Evolutionary conservation across 2,329 filamentous ascomycete genomes (phyloP).

Genomic region (Pseudogymnoascus pannorum): DNA sequence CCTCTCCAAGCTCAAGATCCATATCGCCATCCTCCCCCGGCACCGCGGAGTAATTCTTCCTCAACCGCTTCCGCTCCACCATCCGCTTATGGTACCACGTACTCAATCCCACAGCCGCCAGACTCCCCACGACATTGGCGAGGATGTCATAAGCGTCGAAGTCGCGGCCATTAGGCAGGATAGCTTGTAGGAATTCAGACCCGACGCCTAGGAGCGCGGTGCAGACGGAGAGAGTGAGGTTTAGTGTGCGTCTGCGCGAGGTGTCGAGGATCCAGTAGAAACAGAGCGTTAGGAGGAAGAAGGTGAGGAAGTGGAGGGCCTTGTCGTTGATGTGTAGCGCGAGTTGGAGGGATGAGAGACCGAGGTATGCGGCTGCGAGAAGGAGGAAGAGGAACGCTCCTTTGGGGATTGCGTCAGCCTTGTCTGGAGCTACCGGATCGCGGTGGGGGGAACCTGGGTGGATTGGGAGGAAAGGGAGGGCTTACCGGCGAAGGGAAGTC

Average conservation of each 20-base stretch:
- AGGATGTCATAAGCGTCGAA: conserved; percentile 80
- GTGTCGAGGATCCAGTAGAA: conserved; percentile 99
- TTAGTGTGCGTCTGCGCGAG: conserved; percentile 72
- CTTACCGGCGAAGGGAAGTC: conserved; percentile 81
- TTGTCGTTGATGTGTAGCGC: conserved; percentile 72
- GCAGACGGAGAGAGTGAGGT: conserved; percentile 76
- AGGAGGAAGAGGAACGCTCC: conserved; percentile 64
- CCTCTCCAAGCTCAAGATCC: conserved; percentile 72
- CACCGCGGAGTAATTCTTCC: conserved; percentile 64
- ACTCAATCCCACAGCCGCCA: conserved; percentile 64
- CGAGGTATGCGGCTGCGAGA: conserved; percentile 69
- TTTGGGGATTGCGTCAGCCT: conserved; percentile 30
- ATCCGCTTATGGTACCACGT: conserved; percentile 94
- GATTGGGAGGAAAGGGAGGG: conserved; percentile 18
- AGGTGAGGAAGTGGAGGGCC: conserved; percentile 75
- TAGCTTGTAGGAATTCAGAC: conserved; percentile 67
- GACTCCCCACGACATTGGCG: conserved; percentile 77
- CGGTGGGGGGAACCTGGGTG: conserved; percentile 13
- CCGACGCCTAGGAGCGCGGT: conserved; percentile 64
- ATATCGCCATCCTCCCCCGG: conserved; percentile 51
- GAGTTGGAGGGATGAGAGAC: conserved; percentile 60
- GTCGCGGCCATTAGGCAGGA: conserved; percentile 64
- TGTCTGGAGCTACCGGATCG: background rate
- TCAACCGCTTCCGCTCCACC: conserved; percentile 75
- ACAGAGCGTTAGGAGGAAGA: conserved; percentile 76